These are phyloP conservation scores for Colletotrichum cereale DNA, from an alignment of 2,329 filamentous ascomycete genomes.

Conservation along the genomic window DNA sequence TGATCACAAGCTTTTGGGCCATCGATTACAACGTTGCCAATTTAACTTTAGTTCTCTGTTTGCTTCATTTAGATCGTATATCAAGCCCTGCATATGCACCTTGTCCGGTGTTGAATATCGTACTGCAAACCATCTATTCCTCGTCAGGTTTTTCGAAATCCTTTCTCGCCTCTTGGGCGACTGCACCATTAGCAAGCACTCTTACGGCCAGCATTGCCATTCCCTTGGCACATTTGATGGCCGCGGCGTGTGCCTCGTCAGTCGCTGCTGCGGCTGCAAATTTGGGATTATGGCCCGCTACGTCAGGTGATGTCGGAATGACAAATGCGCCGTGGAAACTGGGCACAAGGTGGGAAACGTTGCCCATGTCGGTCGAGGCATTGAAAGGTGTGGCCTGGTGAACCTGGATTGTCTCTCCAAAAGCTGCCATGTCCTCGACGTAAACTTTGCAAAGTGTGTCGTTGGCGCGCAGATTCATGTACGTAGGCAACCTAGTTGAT, in stretches of 20 bases:
- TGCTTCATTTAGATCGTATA: neutral
- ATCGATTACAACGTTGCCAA: too few species aligned
- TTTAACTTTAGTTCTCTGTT: neutral
- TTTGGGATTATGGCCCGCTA: slow-evolving; percentile 53
- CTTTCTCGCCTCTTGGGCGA: slow-evolving; percentile 7
- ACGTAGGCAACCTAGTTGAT: slow-evolving; percentile 50
- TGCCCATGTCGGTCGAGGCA: slow-evolving; percentile 64
- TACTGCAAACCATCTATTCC: neutral
- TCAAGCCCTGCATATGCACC: neutral
- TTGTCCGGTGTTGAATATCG: too few species aligned
- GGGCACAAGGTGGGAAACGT: slow-evolving; percentile 61
- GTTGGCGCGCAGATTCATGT: slow-evolving; percentile 61
- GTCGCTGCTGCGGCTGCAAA: slow-evolving; percentile 60
- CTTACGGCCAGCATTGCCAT: slow-evolving; percentile 54
- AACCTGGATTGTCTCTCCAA: slow-evolving; percentile 53
- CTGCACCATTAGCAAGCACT: slow-evolving; percentile 46
- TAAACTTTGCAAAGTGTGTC: slow-evolving; percentile 58
- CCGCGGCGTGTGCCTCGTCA: slow-evolving; percentile 54
- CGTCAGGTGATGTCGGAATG: slow-evolving; percentile 53
- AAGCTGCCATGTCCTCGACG: slow-evolving; percentile 56
- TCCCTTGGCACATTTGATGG: slow-evolving; percentile 59
- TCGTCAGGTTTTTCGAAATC: slow-evolving; percentile 28
- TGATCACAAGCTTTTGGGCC: neutral
- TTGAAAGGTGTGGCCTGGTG: slow-evolving; percentile 52
- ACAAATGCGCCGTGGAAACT: slow-evolving; percentile 62